A percentile compares a stretch with the other conserved stretches of the same genome.
Conservation (phyloP, 2,329 filamentous ascomycete genomes). For the Salinomyces thailandicus region DNA sequence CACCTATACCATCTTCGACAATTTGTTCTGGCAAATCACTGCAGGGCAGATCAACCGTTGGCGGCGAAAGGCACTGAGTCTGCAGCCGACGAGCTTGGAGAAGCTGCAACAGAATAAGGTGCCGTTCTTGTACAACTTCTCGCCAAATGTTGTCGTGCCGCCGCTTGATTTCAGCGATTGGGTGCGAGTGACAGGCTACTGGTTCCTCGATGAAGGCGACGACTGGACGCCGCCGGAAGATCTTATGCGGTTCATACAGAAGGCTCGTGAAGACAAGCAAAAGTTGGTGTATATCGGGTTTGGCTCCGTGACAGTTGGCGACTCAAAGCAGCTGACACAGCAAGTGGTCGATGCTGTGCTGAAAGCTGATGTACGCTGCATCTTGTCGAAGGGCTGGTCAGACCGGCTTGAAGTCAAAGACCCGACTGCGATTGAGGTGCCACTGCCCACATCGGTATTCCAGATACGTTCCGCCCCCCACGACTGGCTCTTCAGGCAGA, state of each 20-base stretch:
- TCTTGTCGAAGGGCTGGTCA: slow-evolving; percentile 94
- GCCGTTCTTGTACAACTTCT: slow-evolving; percentile 98
- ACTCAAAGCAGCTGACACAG: slow-evolving; percentile 77
- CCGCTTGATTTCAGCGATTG: slow-evolving; percentile 94
- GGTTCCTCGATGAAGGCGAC: slow-evolving; percentile 77
- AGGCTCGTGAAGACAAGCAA: slow-evolving; percentile 69
- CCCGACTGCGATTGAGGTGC: slow-evolving; percentile 49
- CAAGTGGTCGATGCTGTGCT: slow-evolving; percentile 87
- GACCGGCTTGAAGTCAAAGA: slow-evolving; percentile 59
- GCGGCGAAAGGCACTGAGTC: slow-evolving; percentile 67
- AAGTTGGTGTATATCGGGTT: slow-evolving; percentile 96
- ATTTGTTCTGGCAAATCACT: slow-evolving; percentile 91
- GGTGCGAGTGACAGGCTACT: slow-evolving; percentile 95
- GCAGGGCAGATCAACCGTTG: slow-evolving; percentile 85
- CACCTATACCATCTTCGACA: slow-evolving; percentile 93
- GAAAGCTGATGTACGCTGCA: slow-evolving; percentile 87
- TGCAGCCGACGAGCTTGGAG: slow-evolving; percentile 72
- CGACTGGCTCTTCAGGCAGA: slow-evolving; percentile 90
- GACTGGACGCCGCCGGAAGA: slow-evolving; percentile 65
- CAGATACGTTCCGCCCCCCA: slow-evolving; percentile 87
- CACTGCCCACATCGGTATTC: slow-evolving; percentile 67
- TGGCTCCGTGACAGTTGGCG: slow-evolving; percentile 86
- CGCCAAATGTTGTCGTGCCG: slow-evolving; percentile 82
- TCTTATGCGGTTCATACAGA: slow-evolving; percentile 69
- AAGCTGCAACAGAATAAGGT: slow-evolving; percentile 95